These are phyloP conservation scores for Suhomyces pyralidae DNA, from an alignment of 805 yeast genomes.

Conservation along the genomic window DNA sequence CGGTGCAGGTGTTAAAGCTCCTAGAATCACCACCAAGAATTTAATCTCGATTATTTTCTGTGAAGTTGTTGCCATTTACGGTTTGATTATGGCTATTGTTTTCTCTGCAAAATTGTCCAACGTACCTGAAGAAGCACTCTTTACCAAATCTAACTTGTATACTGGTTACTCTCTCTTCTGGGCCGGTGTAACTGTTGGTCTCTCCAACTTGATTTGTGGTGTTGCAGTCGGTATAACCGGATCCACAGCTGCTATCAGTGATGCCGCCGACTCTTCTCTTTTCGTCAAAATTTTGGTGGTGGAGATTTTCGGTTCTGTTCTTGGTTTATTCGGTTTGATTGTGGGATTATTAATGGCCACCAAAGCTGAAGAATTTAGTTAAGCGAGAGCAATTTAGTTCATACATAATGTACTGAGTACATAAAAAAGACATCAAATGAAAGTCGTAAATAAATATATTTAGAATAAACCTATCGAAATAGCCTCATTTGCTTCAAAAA, in stretches of 20 bases:
- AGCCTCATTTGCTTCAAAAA: background rate
- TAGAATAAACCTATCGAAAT: background rate
- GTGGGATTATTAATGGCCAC: constrained; percentile 97
- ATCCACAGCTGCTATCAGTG: constrained; percentile 96
- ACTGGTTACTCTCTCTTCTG: constrained; percentile 95
- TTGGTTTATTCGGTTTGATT: constrained; percentile 93
- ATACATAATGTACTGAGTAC: background rate
- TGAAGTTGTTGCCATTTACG: constrained; percentile 98
- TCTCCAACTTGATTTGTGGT: constrained; percentile 93
- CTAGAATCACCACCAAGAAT: constrained; percentile 95
- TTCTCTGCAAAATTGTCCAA: constrained; percentile 82
- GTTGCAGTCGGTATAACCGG: constrained; percentile 97
- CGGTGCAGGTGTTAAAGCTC: constrained; percentile 98
- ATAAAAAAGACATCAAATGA: background rate
- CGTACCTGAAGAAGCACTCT: constrained; percentile 61
- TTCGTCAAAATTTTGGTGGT: constrained; percentile 95
- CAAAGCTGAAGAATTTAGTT: constrained; percentile 84
- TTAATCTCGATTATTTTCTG: constrained; percentile 95
- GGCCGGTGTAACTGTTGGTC: constrained; percentile 97
- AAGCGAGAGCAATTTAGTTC: constrained; percentile 6
- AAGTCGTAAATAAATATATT: too few relatives aligned
- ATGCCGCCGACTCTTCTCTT: constrained; percentile 93
- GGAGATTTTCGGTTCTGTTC: constrained; percentile 94
- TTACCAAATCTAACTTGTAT: constrained; percentile 80
- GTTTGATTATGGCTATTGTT: constrained; percentile 95